Evolutionary conservation across 2,329 filamentous ascomycete species (phyloP).

Genomic region (Curvularia verruculosa): DNA sequence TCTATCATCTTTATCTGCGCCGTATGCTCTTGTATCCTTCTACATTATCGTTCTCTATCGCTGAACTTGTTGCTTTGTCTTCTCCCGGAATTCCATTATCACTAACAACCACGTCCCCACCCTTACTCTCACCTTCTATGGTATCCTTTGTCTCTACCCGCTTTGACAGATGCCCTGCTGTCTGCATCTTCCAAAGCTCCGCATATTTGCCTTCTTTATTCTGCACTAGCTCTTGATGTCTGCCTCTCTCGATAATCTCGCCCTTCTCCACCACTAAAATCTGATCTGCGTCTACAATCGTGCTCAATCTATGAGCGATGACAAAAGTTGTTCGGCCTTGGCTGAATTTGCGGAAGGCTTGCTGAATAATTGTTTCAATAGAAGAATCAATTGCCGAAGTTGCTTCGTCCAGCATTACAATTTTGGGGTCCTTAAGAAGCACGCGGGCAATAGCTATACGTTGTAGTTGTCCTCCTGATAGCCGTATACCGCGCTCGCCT

Average conservation of each 20-base stretch:
- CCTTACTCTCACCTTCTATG: conserved; percentile 17
- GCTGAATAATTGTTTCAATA: conserved; percentile 70
- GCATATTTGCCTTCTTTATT: conserved; percentile 72
- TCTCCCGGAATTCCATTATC: conserved; percentile 35
- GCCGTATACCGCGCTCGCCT: conserved; percentile 50
- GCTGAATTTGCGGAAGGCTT: conserved; percentile 64
- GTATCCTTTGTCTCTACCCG: too few species aligned
- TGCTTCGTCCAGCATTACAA: conserved; percentile 85
- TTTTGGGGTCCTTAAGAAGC: conserved; percentile 77
- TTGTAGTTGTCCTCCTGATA: conserved; percentile 71
- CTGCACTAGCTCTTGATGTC: conserved; percentile 76
- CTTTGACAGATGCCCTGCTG: conserved; percentile 33
- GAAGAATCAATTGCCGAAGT: conserved; percentile 84
- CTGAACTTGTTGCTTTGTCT: conserved; percentile 24
- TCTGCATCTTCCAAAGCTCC: conserved; percentile 90
- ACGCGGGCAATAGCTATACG: conserved; percentile 74
- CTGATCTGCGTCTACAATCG: conserved; percentile 83
- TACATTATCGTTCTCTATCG: conserved; percentile 16
- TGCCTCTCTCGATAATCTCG: conserved; percentile 77
- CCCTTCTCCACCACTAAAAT: conserved; percentile 80
- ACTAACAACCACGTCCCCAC: conserved; percentile 21
- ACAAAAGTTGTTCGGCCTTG: conserved; percentile 70
- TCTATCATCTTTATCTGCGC: conserved; percentile 7
- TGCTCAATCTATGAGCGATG: conserved; percentile 80
- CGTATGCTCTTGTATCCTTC: neutral